A percentile compares a stretch with the other conserved stretches of the same genome.
These are phyloP conservation scores for Ceratobasidium papillatum DNA, from an alignment of 1,284 basidiomycete species.

Conservation along the genomic window DNA sequence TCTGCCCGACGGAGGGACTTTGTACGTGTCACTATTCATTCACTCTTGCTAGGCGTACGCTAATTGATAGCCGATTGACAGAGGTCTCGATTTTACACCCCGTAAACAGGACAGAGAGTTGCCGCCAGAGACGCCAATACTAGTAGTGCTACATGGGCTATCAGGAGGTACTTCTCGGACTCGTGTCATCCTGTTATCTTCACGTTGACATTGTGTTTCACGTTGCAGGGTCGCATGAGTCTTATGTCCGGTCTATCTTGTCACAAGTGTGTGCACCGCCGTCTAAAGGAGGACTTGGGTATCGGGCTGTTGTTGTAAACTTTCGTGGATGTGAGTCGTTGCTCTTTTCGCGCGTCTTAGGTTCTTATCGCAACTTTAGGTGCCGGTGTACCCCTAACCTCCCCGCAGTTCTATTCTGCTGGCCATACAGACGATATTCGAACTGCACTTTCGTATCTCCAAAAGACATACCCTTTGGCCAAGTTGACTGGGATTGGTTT, in stretches of 20 bases:
- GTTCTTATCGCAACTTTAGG: constrained; percentile 82
- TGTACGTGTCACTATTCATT: constrained; percentile 57
- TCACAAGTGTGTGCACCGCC: constrained; percentile 73
- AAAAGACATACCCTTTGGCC: constrained; percentile 77
- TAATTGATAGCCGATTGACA: constrained; percentile 48
- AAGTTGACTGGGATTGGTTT: constrained; percentile 90
- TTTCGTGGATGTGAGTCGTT: constrained; percentile 84
- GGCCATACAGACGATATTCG: constrained; percentile 88
- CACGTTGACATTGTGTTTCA: neutral
- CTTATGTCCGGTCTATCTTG: constrained; percentile 85
- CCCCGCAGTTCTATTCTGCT: constrained; percentile 84
- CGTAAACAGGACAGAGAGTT: constrained; percentile 63
- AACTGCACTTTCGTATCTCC: constrained; percentile 80
- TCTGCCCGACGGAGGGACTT: constrained; percentile 73
- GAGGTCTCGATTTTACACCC: constrained; percentile 76
- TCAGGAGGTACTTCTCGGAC: constrained; percentile 70
- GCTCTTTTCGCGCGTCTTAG: constrained; percentile 39
- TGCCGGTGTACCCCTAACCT: constrained; percentile 51
- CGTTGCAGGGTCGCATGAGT: constrained; percentile 79
- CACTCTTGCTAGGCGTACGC: neutral
- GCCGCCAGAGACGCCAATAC: constrained; percentile 73
- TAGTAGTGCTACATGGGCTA: constrained; percentile 86
- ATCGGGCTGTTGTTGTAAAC: constrained; percentile 87
- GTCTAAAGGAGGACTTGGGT: constrained; percentile 81
- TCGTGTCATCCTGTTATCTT: neutral